Evolutionary conservation across 495 filamentous ascomycete genomes (phyloP), one percentile per base, ranked within the genome.

Genomic region (Daldinia bambusicola): DNA sequence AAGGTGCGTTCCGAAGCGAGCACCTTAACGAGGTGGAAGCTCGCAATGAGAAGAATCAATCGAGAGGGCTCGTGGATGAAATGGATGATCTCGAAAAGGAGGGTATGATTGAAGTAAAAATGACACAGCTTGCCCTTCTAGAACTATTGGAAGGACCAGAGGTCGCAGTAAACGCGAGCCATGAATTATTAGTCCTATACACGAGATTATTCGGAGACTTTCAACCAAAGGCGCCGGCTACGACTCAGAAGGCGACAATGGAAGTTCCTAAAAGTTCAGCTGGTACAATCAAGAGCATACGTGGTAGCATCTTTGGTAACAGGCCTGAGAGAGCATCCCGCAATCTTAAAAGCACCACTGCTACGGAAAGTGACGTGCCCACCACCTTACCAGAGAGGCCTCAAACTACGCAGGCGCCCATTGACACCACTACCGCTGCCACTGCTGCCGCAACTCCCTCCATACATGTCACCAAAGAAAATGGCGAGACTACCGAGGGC

Each of bases 91-190:
- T 88, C 40, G 93, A 97, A 74, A 95, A 91, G 72, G 91, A 92
- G 74, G 84, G 86, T 18, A 90, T 98, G 30, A 78, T 99, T 22
- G 91, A 98, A 77, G 86, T 97, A 34, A 96, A 95, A 75, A 97
- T 99, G 88, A 97, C 94, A 7, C 93, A 97, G 71, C 84, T 99
- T 65, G 86, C 92, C 4, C 87, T 99, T 40, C 75, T 93, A 10
- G 95, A 98, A 78, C 82, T 94, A 10, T 74, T 91, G 14, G 92
- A 97, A 75, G 94, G 93, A 5, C 87, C 94, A 0, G 89, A 91
- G 66, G 86, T 89, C 60, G 94, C 95, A 10, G 90, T 97, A 37
- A 94, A 95, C 72, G 88, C 89, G 61, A 92, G 90, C 71, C 89
- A 92, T 56, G 91, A 96, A 69, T 84, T 99, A 30, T 82, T 98